Conservation (phyloP, 768 basidiomycete genomes). For the Postia placenta region DNA sequence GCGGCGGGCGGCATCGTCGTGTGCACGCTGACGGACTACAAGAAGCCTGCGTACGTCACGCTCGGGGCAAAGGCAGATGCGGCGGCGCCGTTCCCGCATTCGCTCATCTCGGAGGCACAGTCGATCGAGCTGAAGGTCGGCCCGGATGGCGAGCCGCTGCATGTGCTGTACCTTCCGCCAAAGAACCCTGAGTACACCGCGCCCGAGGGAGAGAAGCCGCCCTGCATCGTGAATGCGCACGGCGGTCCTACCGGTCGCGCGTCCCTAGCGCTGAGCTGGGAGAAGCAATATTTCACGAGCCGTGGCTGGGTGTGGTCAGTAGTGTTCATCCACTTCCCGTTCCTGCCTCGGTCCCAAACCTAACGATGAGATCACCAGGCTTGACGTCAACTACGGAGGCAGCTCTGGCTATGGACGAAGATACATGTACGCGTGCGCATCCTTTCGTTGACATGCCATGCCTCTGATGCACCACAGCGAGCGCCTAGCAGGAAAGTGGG, state of each 20-base stretch:
- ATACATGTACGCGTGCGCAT: constrained; percentile 39
- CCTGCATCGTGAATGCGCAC: constrained; percentile 58
- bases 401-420: constrained; percentile 67
- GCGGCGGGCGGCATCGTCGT: constrained; percentile 32
- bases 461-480: constrained; percentile 21
- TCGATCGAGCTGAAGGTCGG: constrained; percentile 39
- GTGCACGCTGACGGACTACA: constrained; percentile 22
- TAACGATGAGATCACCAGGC: constrained; percentile 29
- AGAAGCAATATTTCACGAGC: constrained; percentile 60
- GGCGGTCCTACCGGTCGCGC: constrained; percentile 62
- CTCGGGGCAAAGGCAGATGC: constrained; percentile 13
- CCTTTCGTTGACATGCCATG: background rate
- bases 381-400: constrained; percentile 76
- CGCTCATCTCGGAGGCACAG: constrained; percentile 41
- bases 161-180: constrained; percentile 65
- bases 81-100: constrained; percentile 18
- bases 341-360: too few relatives aligned
- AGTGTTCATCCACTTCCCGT: too few relatives aligned
- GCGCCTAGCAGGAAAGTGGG: constrained; percentile 64
- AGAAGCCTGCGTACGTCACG: constrained; percentile 19
- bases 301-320: constrained; percentile 69
- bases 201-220: constrained; percentile 51
- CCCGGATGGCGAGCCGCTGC: constrained; percentile 36
- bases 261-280: constrained; percentile 44
- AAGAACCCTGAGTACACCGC: constrained; percentile 57